These are phyloP conservation scores for Dothidotthia symphoricarpi DNA, from an alignment of 2,329 filamentous ascomycete genomes.

Conservation along the genomic window DNA sequence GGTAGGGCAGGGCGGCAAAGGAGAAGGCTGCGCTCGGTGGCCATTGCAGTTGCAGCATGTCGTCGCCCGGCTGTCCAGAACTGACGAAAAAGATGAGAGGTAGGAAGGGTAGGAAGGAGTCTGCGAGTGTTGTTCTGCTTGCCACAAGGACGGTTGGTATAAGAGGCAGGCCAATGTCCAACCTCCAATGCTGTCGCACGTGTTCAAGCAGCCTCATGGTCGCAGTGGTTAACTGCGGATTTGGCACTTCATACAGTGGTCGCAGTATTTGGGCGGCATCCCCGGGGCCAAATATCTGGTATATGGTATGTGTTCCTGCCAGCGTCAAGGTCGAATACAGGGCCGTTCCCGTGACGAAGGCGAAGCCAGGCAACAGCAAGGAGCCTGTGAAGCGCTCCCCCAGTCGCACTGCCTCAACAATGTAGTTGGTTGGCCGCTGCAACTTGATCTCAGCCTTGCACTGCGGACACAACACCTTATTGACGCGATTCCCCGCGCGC, in stretches of 20 bases:
- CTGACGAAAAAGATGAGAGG: slow-evolving; percentile 62
- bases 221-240: slow-evolving; percentile 28
- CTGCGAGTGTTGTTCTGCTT: slow-evolving; percentile 63
- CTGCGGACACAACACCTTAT: slow-evolving; percentile 77
- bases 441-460: slow-evolving; percentile 82
- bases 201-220: slow-evolving; percentile 34
- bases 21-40: slow-evolving; percentile 65
- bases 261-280: slow-evolving; percentile 58
- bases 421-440: slow-evolving; percentile 68
- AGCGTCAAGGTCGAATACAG: slow-evolving; percentile 49
- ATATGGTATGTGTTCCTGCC: slow-evolving; percentile 63
- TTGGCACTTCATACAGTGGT: slow-evolving; percentile 40
- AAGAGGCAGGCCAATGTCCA: slow-evolving; percentile 62
- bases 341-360: slow-evolving; percentile 53
- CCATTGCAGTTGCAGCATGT: slow-evolving; percentile 58
- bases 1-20: slow-evolving; percentile 64
- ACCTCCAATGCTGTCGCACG: slow-evolving; percentile 46
- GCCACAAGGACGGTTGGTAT: slow-evolving; percentile 67
- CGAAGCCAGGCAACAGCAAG: slow-evolving; percentile 64
- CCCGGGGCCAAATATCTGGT: slow-evolving; percentile 63
- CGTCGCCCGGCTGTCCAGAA: slow-evolving; percentile 47
- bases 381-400: slow-evolving; percentile 57
- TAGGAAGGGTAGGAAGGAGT: slow-evolving; percentile 62
- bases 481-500: slow-evolving; percentile 46
- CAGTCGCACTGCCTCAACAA: slow-evolving; percentile 65